Conservation (phyloP, 768 basidiomycete species). For the Boletellus emodensis region DNA sequence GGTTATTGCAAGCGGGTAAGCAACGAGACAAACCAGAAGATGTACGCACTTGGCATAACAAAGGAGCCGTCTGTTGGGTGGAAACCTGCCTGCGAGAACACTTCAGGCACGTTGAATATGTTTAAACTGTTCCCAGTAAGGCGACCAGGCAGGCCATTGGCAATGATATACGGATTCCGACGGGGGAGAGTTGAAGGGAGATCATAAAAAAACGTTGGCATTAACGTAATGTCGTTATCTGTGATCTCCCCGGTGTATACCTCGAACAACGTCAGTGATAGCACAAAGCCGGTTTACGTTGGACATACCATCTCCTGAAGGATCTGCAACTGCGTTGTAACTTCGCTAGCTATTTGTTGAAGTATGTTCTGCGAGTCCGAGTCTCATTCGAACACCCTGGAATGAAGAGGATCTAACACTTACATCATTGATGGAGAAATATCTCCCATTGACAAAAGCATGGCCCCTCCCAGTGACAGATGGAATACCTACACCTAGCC, state of each 20-base stretch:
- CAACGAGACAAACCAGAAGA: background rate
- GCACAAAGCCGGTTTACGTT: background rate
- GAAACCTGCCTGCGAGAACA: slow-evolving; percentile 37
- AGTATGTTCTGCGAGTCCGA: slow-evolving; percentile 17
- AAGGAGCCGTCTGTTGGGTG: slow-evolving; percentile 43
- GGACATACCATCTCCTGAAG: slow-evolving; percentile 66
- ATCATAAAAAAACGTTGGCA: slow-evolving; percentile 86
- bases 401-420: slow-evolving; percentile 22
- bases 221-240: slow-evolving; percentile 46
- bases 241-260: slow-evolving; percentile 55
- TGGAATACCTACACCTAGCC: slow-evolving; percentile 48
- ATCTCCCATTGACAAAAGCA: slow-evolving; percentile 87
- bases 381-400: background rate
- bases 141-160: slow-evolving; percentile 36
- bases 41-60: slow-evolving; percentile 57
- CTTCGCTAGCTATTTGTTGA: slow-evolving; percentile 39
- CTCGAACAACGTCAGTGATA: slow-evolving; percentile 30
- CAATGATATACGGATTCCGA: slow-evolving; percentile 75
- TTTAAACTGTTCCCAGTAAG: slow-evolving; percentile 8
- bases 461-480: slow-evolving; percentile 49
- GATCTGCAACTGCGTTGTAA: slow-evolving; percentile 56
- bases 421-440: slow-evolving; percentile 65
- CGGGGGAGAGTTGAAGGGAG: slow-evolving; percentile 66
- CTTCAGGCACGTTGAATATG: slow-evolving; percentile 30
- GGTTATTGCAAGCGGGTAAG: slow-evolving; percentile 5